A percentile compares a stretch with the other conserved stretches of the same genome.
Conservation (phyloP, 768 basidiomycete species). For the Naematelia encephala region DNA sequence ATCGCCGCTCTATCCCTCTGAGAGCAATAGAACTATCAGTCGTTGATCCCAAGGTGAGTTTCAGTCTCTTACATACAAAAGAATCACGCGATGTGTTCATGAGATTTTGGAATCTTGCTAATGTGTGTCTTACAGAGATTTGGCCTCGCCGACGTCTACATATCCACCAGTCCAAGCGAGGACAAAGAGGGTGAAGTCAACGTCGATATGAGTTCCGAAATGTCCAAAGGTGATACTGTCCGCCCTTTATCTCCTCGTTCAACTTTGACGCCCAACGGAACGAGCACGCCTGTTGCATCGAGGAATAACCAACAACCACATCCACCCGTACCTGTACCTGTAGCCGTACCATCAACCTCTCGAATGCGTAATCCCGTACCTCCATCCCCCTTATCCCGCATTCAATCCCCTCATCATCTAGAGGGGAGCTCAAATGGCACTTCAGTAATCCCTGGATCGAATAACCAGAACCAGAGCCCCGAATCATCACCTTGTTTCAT, state of each 20-base stretch:
- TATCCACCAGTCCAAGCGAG: constrained; percentile 16
- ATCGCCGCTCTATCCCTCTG: not conserved
- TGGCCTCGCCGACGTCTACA: constrained; percentile 17
- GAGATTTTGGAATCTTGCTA: too few relatives aligned
- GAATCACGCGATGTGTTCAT: too few relatives aligned
- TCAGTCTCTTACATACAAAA: not conserved
- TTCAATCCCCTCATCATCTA: constrained; percentile 8
- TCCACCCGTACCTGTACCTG: not conserved
- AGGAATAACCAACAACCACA: not conserved
- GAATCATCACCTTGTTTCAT: constrained; percentile 77
- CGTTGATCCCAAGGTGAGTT: not conserved
- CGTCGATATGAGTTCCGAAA: not conserved
- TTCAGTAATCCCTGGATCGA: not conserved
- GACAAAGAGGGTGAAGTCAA: constrained; percentile 1
- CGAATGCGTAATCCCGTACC: constrained; percentile 28
- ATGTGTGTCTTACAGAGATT: too few relatives aligned
- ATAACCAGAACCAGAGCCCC: not conserved
- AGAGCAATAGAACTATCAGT: not conserved
- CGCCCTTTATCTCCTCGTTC: constrained; percentile 2
- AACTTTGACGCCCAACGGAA: not conserved
- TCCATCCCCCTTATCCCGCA: constrained; percentile 38
- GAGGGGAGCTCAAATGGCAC: not conserved
- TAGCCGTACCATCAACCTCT: constrained; percentile 3
- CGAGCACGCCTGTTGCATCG: not conserved
- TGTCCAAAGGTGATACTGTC: not conserved